Evolutionary conservation across 2,329 filamentous ascomycete species (phyloP).

Genomic region (Phymatotrichopsis omnivora): DNA sequence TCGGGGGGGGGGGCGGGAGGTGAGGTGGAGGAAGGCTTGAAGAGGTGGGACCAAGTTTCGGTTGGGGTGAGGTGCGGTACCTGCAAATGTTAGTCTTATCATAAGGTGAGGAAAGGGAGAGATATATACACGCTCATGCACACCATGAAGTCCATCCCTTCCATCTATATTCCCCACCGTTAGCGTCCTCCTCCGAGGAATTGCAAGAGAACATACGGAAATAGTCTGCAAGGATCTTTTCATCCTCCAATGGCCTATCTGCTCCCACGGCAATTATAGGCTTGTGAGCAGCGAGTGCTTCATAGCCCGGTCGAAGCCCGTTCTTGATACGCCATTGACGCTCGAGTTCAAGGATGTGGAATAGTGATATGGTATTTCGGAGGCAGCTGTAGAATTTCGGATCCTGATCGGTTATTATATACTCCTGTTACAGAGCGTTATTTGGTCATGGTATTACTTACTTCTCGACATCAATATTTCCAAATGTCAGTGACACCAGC

Average conservation of each 20-base stretch:
- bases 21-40: constrained; percentile 41
- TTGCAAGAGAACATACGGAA: constrained; percentile 57
- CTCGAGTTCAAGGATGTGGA: constrained; percentile 86
- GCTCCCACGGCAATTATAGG: constrained; percentile 81
- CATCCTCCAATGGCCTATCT: constrained; percentile 73
- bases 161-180: constrained; percentile 48
- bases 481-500: constrained; percentile 80
- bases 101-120: neutral
- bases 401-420: neutral
- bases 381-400: constrained; percentile 51
- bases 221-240: constrained; percentile 69
- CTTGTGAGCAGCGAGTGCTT: constrained; percentile 58
- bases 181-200: neutral
- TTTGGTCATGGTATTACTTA: constrained; percentile 38
- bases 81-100: constrained; percentile 7
- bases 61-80: constrained; percentile 59
- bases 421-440: neutral
- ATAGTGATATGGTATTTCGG: constrained; percentile 78
- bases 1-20: constrained; percentile 39
- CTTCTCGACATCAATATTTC: constrained; percentile 82
- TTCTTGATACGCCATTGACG: constrained; percentile 66
- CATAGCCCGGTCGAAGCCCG: constrained; percentile 60
- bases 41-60: constrained; percentile 64
- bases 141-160: constrained; percentile 63
- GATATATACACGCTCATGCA: constrained; percentile 46